Percentiles rank a stretch among this genome's conserved stretches.
Conservation (phyloP, 371 early-diverging fungal species). For the Lichtheimia hyalospora region DNA sequence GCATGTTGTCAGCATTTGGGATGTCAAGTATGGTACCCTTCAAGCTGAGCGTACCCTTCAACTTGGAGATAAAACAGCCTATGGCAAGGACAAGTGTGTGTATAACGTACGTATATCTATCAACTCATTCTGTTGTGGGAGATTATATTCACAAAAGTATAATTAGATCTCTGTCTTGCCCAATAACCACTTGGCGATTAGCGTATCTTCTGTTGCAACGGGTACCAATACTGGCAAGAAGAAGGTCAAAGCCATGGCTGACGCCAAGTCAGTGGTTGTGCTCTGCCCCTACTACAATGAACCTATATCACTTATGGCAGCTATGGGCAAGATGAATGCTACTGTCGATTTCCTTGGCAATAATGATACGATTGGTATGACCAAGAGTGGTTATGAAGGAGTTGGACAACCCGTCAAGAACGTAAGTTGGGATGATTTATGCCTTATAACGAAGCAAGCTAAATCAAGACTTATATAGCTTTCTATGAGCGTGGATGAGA, state of each 20-base stretch:
- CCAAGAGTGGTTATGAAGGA: constrained; percentile 39
- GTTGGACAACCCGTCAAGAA: constrained; percentile 2
- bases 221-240: constrained; percentile 19
- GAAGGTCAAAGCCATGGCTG: constrained; percentile 32
- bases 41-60: constrained; percentile 52
- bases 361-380: constrained; percentile 28
- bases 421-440: constrained; percentile 15
- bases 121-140: too few species aligned
- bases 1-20: constrained; percentile 71
- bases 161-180: constrained; percentile 34
- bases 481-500: neutral
- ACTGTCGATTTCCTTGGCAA: constrained; percentile 52
- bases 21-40: constrained; percentile 67
- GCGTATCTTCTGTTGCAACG: constrained; percentile 30
- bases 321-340: constrained; percentile 62
- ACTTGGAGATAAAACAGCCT: constrained; percentile 18
- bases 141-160: neutral
- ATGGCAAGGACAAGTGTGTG: constrained; percentile 23
- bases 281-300: constrained; percentile 65
- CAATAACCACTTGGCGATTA: constrained; percentile 43
- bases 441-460: neutral
- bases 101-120: constrained; percentile 26
- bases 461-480: neutral
- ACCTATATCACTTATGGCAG: constrained; percentile 67
- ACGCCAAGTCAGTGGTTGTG: constrained; percentile 51